Conservation (phyloP, 2,329 filamentous ascomycete species). For the Hortaea werneckii region DNA sequence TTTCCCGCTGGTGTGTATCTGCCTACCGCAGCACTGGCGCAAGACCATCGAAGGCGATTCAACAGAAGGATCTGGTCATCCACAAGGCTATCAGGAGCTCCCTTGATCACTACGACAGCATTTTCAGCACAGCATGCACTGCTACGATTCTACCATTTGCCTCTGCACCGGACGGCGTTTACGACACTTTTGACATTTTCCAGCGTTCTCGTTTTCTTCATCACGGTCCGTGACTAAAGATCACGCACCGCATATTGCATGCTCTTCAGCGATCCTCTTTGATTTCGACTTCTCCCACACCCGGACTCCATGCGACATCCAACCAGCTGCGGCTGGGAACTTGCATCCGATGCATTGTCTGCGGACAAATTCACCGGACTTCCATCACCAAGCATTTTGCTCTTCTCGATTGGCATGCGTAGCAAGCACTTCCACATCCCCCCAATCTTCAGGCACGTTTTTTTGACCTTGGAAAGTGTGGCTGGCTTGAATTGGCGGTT, state of each 20-base stretch:
- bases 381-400: too few species aligned
- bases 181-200: slow-evolving; percentile 5
- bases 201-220: slow-evolving; percentile 3
- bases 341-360: too few species aligned
- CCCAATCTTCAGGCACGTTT: too few species aligned
- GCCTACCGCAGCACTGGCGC: slow-evolving; percentile 88
- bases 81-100: slow-evolving; percentile 1
- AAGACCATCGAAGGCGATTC: slow-evolving; percentile 88
- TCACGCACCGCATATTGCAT: too few species aligned
- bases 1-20: slow-evolving; percentile 93
- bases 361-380: too few species aligned
- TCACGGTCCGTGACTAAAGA: too few species aligned
- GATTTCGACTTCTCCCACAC: too few species aligned
- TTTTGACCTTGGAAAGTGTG: background rate
- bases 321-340: too few species aligned
- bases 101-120: background rate
- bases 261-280: too few species aligned
- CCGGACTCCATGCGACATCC: too few species aligned
- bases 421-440: too few species aligned
- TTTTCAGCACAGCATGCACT: background rate
- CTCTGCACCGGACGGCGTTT: background rate
- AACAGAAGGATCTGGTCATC: slow-evolving; percentile 21
- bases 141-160: slow-evolving; percentile 5
- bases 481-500: background rate
- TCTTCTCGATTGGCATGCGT: too few species aligned